Evolutionary conservation across 1,284 basidiomycete species (phyloP).

Genomic region (Cryptococcus sp.): DNA sequence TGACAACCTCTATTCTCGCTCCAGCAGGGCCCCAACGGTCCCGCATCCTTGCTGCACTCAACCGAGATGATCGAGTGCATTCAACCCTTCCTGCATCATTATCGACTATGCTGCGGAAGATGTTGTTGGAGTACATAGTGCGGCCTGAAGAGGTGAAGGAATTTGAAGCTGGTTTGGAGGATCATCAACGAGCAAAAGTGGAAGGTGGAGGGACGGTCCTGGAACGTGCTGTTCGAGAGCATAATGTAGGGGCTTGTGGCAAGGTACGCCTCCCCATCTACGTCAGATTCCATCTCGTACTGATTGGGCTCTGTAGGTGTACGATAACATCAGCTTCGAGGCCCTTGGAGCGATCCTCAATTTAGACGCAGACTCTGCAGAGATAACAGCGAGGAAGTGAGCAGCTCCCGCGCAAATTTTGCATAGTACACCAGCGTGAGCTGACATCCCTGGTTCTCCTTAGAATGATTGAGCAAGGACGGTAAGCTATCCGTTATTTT

Average conservation of each 20-base stretch:
- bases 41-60: slow-evolving; percentile 84
- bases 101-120: slow-evolving; percentile 89
- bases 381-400: slow-evolving; percentile 81
- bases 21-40: slow-evolving; percentile 95
- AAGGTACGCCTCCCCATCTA: slow-evolving; percentile 55
- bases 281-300: background rate
- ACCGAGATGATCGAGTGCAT: slow-evolving; percentile 88
- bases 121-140: slow-evolving; percentile 96
- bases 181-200: slow-evolving; percentile 90
- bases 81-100: slow-evolving; percentile 55
- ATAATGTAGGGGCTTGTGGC: slow-evolving; percentile 92
- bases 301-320: slow-evolving; percentile 58
- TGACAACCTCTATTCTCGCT: slow-evolving; percentile 94
- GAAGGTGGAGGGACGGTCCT: slow-evolving; percentile 82
- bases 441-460: background rate
- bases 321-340: slow-evolving; percentile 89
- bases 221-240: slow-evolving; percentile 96
- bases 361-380: slow-evolving; percentile 81
- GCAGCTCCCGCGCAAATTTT: slow-evolving; percentile 1
- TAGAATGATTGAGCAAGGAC: slow-evolving; percentile 90
- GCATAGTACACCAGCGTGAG: background rate
- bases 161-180: slow-evolving; percentile 82
- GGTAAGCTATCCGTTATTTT: slow-evolving; percentile 48
- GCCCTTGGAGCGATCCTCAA: slow-evolving; percentile 83
- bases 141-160: slow-evolving; percentile 82